Base-by-base conservation (phyloP, 768 basidiomycete species). In the Mycena alexandri region DNA sequence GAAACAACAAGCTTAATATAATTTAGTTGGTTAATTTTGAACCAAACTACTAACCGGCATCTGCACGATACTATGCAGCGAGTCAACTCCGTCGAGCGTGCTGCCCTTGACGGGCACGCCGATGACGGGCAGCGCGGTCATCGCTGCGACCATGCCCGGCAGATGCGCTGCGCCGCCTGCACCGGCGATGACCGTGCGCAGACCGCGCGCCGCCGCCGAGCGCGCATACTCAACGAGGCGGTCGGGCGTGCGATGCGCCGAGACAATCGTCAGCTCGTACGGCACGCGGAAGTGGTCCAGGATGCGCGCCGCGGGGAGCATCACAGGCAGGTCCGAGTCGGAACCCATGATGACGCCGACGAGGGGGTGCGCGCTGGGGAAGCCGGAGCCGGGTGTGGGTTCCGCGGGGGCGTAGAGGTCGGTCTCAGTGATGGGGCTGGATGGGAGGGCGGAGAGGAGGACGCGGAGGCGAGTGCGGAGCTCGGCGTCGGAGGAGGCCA, bases 111-210 rank as follows among this genome's bases (percentile, higher is more conserved):
- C 98, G 2, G 98, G 98, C 0, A 99, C 98, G 14, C 98, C 97
- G 36, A 99, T 88, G 0, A 99, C 95, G 0, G 98, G 97, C 57
- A 99, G 77, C 2, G 90, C 84, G 0, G 96, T 97, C 91, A 98
- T 90, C 21, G 94, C 91, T 6, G 97, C 98, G 1, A 98, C 95
- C 98, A 99, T 99, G 0, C 98, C 98, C 0, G 98, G 98, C 2
- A 99, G 81, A 81, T 99, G 98, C 6, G 97, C 98, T 1, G 98
- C 97, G 0, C 98, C 98, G n/a, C 98, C 98, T 8, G 98, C 98
- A 8, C 97, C 97, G 2, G 97, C 97, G 47, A 99, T 91, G 78
- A 99, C 89, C 5, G 86, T 87, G 51, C 92, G 80, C 46, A 93
- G 71, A 3, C 93, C 93, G 6, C 92, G 82, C 19, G 84, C 77